Base-by-base conservation (phyloP, 768 basidiomycete genomes). In the Termitomyces sp. region DNA sequence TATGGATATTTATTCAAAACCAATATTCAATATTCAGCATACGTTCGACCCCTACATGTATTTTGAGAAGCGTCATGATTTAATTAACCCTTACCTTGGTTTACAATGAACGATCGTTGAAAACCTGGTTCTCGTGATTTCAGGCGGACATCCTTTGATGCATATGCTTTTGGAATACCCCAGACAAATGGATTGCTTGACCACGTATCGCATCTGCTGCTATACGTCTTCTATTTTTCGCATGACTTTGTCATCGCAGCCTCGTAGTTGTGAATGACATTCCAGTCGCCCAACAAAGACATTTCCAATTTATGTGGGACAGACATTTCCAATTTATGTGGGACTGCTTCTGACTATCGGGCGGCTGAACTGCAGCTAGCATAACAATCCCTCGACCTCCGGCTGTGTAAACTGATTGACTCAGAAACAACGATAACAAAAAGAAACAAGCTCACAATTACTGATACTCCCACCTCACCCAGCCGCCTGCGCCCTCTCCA, bases 401-500 rank as follows among this genome's bases (percentile, higher is more conserved):
- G 7, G 3, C 41, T 22, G 7, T 22, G 19, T 42, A 22, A 4
- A 8, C 12, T 14, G 5, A 14, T 10, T 6, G 5, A 22, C 14
- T 42, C 11, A 42, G 41, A 12, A 42, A 42, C 19, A 19, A 10
- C 8, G 34, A 5, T 34, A 34, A 14, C 12, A 3, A 40, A 19
- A 19, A 40, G 8, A 12, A 19, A 10, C 0, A 21, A 21, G 21
- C 42, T 44, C 24, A 44, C 43, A 24, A 43, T n/a, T n/a, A n/a
- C n/a, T n/a, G n/a, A n/a, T n/a, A 22, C 34, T 32, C 28, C 3
- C 10, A 21, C 32, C 5, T 59, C 45, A 83, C 1, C 83, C 82
- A 8, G 77, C 83, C 22, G 83, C 83, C 62, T 87, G 86, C 4
- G 85, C 77, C 66, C 87, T 75, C 66, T 88, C 88, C 62, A 90